A percentile compares a stretch with the other conserved stretches of the same genome.
These are phyloP conservation scores for Pyrus hybrid DNA, from an alignment of 331 rosid species.

Conservation along the genomic window DNA sequence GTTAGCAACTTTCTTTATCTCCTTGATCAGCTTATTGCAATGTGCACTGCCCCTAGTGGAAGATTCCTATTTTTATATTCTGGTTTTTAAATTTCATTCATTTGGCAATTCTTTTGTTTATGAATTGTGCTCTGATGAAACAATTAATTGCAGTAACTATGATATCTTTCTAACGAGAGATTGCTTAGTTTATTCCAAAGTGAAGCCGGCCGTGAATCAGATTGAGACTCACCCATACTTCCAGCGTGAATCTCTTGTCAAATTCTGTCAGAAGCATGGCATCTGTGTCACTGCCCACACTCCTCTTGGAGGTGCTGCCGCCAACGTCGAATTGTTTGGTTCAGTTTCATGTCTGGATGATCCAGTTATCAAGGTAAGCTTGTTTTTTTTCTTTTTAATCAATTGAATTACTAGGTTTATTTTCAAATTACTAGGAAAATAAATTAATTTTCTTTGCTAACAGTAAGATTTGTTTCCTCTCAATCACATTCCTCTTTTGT, in stretches of 20 bases:
- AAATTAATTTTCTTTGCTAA: background rate
- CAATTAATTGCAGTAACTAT: conserved; percentile 65
- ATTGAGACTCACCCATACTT: conserved; percentile 89
- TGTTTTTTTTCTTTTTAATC: background rate
- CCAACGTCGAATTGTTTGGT: conserved; percentile 73
- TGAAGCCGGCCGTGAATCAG: conserved; percentile 94
- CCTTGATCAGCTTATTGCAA: background rate
- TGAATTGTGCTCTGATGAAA: conserved; percentile 21
- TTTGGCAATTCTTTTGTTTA: background rate
- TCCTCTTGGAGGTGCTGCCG: conserved; percentile 84
- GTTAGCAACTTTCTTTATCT: background rate
- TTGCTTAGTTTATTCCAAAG: conserved; percentile 80
- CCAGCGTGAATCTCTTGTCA: conserved; percentile 79
- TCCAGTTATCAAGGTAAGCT: conserved; percentile 60
- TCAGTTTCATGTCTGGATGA: conserved; percentile 73
- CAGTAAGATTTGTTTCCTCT: background rate
- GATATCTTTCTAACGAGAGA: conserved; percentile 84
- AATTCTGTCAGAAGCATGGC: conserved; percentile 80
- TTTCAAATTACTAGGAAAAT: background rate
- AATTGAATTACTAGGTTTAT: background rate
- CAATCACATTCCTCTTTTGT: background rate
- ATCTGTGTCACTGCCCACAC: conserved; percentile 89
- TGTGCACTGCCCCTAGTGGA: background rate
- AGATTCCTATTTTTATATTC: too few species aligned
- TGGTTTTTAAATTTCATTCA: background rate